These are phyloP conservation scores for Penicillium sp. DNA, from an alignment of 2,329 filamentous ascomycete species.

Conservation along the genomic window DNA sequence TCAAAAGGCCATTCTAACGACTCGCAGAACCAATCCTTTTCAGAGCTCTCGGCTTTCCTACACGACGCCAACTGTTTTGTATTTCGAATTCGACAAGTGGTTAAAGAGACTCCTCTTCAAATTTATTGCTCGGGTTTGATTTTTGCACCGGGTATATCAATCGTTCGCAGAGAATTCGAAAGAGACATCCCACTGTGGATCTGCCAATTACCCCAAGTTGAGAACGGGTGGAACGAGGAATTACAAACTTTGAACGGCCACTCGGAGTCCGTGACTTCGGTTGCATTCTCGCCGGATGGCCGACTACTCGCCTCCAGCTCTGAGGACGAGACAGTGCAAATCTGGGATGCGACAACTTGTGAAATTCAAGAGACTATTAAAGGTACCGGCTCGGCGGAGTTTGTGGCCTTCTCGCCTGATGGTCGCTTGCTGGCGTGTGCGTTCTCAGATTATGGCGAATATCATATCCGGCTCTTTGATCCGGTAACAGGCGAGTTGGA, in stretches of 20 bases:
- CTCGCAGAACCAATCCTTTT: neutral
- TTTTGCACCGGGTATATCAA: slow-evolving; percentile 3
- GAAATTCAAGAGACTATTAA: neutral
- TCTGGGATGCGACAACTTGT: neutral
- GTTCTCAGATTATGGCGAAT: neutral
- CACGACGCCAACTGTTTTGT: slow-evolving; percentile 7
- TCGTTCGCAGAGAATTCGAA: neutral
- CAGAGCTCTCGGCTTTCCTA: neutral
- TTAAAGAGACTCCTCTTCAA: slow-evolving; percentile 2
- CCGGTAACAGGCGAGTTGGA: neutral
- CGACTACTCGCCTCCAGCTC: neutral
- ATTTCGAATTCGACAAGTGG: neutral
- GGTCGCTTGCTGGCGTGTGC: neutral
- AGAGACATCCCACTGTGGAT: neutral
- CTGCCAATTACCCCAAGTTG: neutral
- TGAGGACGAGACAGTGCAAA: neutral
- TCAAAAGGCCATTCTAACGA: too few species aligned
- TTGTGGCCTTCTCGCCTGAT: neutral
- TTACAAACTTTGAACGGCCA: slow-evolving; percentile 2
- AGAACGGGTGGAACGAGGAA: slow-evolving; percentile 2
- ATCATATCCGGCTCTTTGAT: neutral
- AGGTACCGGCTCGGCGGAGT: neutral
- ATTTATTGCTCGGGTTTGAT: slow-evolving; percentile 7
- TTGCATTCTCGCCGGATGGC: neutral
- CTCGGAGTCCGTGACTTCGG: neutral